Evolutionary conservation across 2,329 filamentous ascomycete genomes (phyloP), one percentile per base, ranked within the genome.

Genomic region (Botrytis fabae): DNA sequence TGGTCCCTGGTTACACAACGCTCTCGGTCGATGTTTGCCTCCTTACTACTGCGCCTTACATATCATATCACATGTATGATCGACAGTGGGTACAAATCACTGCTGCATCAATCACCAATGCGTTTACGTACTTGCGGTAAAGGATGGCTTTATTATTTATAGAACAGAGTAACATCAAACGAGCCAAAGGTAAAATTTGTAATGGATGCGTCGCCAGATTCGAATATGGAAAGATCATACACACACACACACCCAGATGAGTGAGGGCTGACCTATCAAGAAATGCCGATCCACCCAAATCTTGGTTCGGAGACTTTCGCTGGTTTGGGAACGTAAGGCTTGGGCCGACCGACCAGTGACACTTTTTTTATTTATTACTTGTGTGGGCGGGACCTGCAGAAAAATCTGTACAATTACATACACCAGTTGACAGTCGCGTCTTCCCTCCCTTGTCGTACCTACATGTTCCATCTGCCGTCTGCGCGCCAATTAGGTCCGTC

Each of bases 61-160:
- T 57, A 14, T 51, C n/a, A 28, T 57, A 14, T 51, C 32, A 66
- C 22, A 51, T 51, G 63, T 66, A 20, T 66, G 44, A 65, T 65
- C 62, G 42, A 35, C 62, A 20, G 28, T 48, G n/a, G 57, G 57
- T 59, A 62, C 22, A 14, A 62, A 46, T 32, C 62, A 46, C 28
- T n/a, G 38, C 62, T 46, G 48, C 42, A 35, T 64, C 62, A 35
- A 35, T 64, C 62, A 35, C 40, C 16, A 35, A 20, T 28, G 51
- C 51, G 28, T 54, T n/a, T 59, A 20, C 14, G 10, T 20, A 16
- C 20, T 61, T 28, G 2, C 25, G 5, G 60, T 28, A 18, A 28
- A 51, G 48, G 12, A 25, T 4, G 22, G 6, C 4, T 12, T 6
- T 65, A 65, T 65, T 65, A 65, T 65, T 65, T 65, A 35, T 65